These are phyloP conservation scores for Usnea hakonensis DNA, from an alignment of 495 filamentous ascomycete species.

Conservation along the genomic window DNA sequence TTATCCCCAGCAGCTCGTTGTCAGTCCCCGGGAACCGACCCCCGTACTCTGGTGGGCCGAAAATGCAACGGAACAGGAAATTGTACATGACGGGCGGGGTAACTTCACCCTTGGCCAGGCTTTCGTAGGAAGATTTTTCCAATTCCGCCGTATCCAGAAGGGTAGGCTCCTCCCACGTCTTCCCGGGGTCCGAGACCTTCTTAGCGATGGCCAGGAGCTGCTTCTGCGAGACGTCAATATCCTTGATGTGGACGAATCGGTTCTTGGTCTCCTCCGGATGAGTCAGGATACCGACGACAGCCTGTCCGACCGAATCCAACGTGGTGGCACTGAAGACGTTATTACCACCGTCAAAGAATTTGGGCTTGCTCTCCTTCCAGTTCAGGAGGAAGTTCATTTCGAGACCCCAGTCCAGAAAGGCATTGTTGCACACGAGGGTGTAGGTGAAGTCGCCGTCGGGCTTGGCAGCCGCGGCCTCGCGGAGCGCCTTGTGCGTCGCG, in stretches of 20 bases:
- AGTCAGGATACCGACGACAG: conserved; percentile 41
- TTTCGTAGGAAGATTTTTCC: conserved; percentile 21
- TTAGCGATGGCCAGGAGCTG: conserved; percentile 46
- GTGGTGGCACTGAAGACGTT: conserved; percentile 41
- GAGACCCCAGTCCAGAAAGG: conserved; percentile 48
- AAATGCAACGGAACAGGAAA: conserved; percentile 33
- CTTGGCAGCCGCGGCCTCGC: conserved; percentile 30
- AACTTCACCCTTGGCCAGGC: conserved; percentile 30
- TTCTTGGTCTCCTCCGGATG: conserved; percentile 50
- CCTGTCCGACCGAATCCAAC: conserved; percentile 40
- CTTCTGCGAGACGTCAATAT: conserved; percentile 46
- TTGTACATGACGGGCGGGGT: conserved; percentile 26
- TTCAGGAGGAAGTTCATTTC: conserved; percentile 33
- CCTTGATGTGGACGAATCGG: conserved; percentile 40
- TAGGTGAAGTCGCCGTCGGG: conserved; percentile 39
- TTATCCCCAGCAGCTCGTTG: conserved; percentile 37
- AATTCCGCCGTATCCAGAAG: conserved; percentile 33
- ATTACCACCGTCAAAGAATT: conserved; percentile 48
- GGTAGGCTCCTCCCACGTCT: conserved; percentile 23
- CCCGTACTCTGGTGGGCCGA: conserved; percentile 37
- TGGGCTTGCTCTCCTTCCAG: conserved; percentile 35
- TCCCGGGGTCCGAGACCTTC: conserved; percentile 35
- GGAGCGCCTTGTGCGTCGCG: conserved; percentile 40
- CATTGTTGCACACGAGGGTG: conserved; percentile 43
- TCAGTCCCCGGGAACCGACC: conserved; percentile 28